These are phyloP conservation scores for Saccharomyces hybrid DNA, from an alignment of 1,139 yeast species.

Conservation along the genomic window DNA sequence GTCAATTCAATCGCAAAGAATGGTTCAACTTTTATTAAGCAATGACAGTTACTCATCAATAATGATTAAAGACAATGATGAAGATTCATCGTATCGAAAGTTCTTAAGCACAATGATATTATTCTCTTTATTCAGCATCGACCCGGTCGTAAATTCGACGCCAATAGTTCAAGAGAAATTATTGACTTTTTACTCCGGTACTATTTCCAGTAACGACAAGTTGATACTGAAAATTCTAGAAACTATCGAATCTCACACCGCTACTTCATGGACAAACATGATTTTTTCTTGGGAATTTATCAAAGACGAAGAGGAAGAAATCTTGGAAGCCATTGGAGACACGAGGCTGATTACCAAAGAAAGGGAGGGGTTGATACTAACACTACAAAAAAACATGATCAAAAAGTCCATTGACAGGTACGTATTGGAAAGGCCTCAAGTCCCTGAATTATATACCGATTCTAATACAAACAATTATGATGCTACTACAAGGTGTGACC, in stretches of 20 bases:
- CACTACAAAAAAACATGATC: constrained; percentile 47
- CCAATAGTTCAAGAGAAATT: constrained; percentile 41
- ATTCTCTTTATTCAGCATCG: constrained; percentile 40
- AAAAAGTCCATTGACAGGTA: constrained; percentile 41
- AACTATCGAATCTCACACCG: constrained; percentile 46
- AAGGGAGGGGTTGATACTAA: constrained; percentile 45
- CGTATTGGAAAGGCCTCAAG: constrained; percentile 22
- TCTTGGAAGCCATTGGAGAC: constrained; percentile 39
- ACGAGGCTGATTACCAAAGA: constrained; percentile 43
- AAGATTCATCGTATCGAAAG: constrained; percentile 27
- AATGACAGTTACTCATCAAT: constrained; percentile 34
- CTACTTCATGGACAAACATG: constrained; percentile 50
- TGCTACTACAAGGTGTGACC: constrained; percentile 18
- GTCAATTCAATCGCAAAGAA: constrained; percentile 42
- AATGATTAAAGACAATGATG: constrained; percentile 25
- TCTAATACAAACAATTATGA: constrained; percentile 10
- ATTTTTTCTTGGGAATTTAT: constrained; percentile 63
- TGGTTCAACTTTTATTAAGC: constrained; percentile 58
- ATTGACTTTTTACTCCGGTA: constrained; percentile 52
- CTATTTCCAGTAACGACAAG: constrained; percentile 53
- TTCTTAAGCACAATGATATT: constrained; percentile 42
- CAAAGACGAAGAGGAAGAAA: constrained; percentile 37
- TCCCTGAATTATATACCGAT: constrained; percentile 4
- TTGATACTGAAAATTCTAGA: constrained; percentile 50
- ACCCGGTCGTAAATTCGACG: constrained; percentile 44